Conservation (phyloP, 192 early-diverging fungal species). For the Entomortierella lignicola region DNA sequence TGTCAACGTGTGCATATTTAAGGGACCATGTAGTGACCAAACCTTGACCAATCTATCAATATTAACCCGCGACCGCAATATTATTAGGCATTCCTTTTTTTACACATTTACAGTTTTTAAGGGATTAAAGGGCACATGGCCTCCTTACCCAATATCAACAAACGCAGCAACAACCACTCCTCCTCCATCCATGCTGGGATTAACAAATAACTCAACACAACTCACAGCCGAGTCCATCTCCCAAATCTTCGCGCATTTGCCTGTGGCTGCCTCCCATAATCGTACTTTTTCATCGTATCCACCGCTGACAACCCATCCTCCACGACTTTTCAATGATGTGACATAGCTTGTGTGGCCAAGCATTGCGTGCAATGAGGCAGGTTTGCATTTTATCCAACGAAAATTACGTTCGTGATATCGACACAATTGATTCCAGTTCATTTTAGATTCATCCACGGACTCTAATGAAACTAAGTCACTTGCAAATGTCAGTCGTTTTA, state of each 20-base stretch:
- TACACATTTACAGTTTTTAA: too few relatives aligned
- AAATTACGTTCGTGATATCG: constrained; percentile 30
- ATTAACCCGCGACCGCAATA: not conserved
- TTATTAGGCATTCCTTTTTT: too few relatives aligned
- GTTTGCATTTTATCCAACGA: constrained; percentile 20
- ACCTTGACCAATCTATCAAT: constrained; percentile 31
- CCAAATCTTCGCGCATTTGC: constrained; percentile 50
- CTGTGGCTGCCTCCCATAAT: constrained; percentile 41
- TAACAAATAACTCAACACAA: constrained; percentile 36
- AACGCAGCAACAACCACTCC: constrained; percentile 47
- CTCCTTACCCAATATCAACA: constrained; percentile 51
- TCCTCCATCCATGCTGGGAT: constrained; percentile 22
- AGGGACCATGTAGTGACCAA: constrained; percentile 39
- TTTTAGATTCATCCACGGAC: not conserved
- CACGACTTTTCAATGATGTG: constrained; percentile 30
- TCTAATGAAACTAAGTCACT: constrained; percentile 13
- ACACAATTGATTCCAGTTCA: constrained; percentile 45
- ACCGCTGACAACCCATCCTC: constrained; percentile 44
- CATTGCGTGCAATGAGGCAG: constrained; percentile 19
- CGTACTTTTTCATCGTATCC: constrained; percentile 54
- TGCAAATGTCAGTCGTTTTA: constrained; percentile 6
- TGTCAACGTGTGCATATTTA: constrained; percentile 32
- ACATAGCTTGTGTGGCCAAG: constrained; percentile 44
- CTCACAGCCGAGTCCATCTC: constrained; percentile 43
- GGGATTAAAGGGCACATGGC: too few relatives aligned